A percentile compares a stretch with the other conserved stretches of the same genome.
Evolutionary conservation across 1,284 basidiomycete species (phyloP).

Genomic region (Chondrostereum purpureum): DNA sequence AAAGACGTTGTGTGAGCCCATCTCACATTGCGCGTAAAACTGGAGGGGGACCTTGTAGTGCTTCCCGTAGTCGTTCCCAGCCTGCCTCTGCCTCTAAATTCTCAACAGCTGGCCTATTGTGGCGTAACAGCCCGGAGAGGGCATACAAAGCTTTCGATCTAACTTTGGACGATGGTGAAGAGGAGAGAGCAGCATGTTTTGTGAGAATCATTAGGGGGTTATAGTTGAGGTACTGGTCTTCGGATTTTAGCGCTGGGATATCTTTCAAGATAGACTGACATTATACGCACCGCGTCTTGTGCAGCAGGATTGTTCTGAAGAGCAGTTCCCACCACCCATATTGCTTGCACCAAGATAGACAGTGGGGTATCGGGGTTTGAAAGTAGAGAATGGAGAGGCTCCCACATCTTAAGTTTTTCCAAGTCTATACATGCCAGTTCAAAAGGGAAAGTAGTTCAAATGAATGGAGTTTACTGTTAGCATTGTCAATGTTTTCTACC

Average conservation of each 20-base stretch:
- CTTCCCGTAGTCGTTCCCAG: constrained; percentile 55
- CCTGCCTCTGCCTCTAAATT: constrained; percentile 56
- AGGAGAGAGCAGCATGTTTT: constrained; percentile 54
- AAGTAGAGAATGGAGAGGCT: constrained; percentile 68
- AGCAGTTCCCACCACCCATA: constrained; percentile 94
- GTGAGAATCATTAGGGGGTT: constrained; percentile 66
- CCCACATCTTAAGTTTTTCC: constrained; percentile 81
- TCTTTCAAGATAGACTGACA: constrained; percentile 8
- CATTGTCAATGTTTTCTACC: constrained; percentile 93
- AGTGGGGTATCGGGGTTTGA: constrained; percentile 47
- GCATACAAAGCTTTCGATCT: constrained; percentile 86
- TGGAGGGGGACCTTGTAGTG: constrained; percentile 2
- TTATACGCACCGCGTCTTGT: constrained; percentile 68
- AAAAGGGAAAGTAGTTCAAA: background rate
- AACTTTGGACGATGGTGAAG: constrained; percentile 43
- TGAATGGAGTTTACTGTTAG: constrained; percentile 61
- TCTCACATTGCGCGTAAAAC: constrained; percentile 11
- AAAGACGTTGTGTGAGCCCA: constrained; percentile 11
- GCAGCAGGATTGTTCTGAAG: constrained; percentile 93
- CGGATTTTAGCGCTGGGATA: constrained; percentile 6
- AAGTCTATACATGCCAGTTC: constrained; percentile 51
- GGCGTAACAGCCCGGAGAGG: constrained; percentile 80
- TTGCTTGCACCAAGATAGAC: constrained; percentile 63
- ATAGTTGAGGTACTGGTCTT: constrained; percentile 64
- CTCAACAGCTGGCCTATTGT: constrained; percentile 65